These are phyloP conservation scores for Cryoendolithus antarcticus DNA, from an alignment of 2,329 filamentous ascomycete genomes.

Conservation along the genomic window DNA sequence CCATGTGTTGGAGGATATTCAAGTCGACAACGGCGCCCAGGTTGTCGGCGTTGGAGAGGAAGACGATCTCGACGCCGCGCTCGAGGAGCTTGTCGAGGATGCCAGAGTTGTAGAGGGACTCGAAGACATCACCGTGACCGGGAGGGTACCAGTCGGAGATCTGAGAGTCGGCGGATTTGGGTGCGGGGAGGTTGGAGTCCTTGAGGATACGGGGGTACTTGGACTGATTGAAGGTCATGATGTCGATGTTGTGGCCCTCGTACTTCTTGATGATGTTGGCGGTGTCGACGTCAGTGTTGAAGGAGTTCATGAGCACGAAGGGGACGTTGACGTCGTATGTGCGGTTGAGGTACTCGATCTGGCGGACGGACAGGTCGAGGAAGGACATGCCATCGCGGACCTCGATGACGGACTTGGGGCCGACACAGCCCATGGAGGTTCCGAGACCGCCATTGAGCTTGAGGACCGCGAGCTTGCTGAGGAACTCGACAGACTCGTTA, in stretches of 20 bases:
- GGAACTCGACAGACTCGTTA: conserved; percentile 80
- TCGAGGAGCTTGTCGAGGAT: conserved; percentile 93
- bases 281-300: conserved; percentile 98
- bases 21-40: conserved; percentile 94
- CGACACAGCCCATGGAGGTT: conserved; percentile 99
- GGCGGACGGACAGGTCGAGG: conserved; percentile 93
- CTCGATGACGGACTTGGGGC: conserved; percentile 98
- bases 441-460: conserved; percentile 99
- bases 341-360: conserved; percentile 98
- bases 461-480: conserved; percentile 94
- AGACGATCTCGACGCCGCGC: conserved; percentile 92
- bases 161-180: conserved; percentile 74
- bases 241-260: conserved; percentile 98
- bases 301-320: conserved; percentile 99
- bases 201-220: conserved; percentile 96
- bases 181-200: conserved; percentile 91
- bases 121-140: conserved; percentile 98
- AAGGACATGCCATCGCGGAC: conserved; percentile 99
- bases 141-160: conserved; percentile 98
- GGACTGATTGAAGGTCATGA: conserved; percentile 99
- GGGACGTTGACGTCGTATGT: conserved; percentile 96
- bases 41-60: conserved; percentile 99
- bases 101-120: conserved; percentile 98
- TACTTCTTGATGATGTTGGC: conserved; percentile 99
- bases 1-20: conserved; percentile 98